These are phyloP conservation scores for Fusarium aywerte DNA, from an alignment of 2,329 filamentous ascomycete genomes.

Conservation along the genomic window DNA sequence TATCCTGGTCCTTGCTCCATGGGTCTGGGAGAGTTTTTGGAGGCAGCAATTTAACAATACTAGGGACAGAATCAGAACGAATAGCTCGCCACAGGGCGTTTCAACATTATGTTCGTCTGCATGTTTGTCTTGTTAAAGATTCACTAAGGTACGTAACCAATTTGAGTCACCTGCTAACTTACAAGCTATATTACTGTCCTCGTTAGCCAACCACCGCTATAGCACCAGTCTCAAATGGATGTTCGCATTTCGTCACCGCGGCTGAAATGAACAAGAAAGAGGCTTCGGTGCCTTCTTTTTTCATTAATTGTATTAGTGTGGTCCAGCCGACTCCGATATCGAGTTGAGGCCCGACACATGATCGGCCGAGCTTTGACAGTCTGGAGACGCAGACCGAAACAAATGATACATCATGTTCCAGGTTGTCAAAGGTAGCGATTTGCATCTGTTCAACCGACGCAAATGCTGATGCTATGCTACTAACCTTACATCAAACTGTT, in stretches of 20 bases:
- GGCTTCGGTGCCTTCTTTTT: background rate
- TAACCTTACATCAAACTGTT: background rate
- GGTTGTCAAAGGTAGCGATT: background rate
- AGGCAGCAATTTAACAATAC: background rate
- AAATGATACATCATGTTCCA: background rate
- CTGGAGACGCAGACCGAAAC: background rate
- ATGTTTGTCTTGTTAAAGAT: background rate
- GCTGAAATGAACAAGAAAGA: background rate
- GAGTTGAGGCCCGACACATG: background rate
- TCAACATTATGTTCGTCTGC: background rate
- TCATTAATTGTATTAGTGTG: background rate
- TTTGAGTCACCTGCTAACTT: background rate
- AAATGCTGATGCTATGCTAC: background rate
- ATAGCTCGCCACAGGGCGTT: background rate
- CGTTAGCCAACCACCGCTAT: background rate
- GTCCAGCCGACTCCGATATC: background rate
- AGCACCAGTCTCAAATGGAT: background rate
- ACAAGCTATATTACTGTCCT: background rate
- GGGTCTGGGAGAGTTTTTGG: background rate
- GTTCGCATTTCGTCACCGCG: background rate
- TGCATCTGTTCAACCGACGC: background rate
- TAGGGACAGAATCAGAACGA: no score
- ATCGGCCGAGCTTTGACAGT: background rate
- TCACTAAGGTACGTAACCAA: background rate
- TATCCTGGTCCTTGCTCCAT: background rate